These are phyloP conservation scores for Phytophthora idaei DNA, from an alignment of 352 stramenopile species.

Conservation along the genomic window DNA sequence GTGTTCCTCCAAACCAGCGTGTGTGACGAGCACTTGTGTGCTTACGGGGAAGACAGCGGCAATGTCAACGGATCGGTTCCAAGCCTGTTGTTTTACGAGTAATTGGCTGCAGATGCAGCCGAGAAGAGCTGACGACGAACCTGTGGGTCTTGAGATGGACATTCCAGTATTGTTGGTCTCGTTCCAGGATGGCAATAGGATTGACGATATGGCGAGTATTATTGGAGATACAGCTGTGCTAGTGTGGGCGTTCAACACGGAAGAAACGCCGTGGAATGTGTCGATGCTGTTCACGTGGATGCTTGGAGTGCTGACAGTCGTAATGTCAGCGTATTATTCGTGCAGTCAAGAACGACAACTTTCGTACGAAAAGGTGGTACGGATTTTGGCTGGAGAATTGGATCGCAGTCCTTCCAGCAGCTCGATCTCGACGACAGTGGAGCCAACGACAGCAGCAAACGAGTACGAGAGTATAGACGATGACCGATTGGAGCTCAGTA, in stretches of 20 bases:
- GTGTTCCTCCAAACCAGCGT: slow-evolving; percentile 32
- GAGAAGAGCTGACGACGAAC: neutral
- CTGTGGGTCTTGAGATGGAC: neutral
- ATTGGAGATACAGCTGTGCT: slow-evolving; percentile 21
- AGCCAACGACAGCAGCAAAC: slow-evolving; percentile 16
- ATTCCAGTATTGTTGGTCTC: slow-evolving; percentile 53
- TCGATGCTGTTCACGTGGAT: slow-evolving; percentile 72
- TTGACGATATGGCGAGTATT: slow-evolving; percentile 34
- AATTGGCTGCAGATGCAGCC: slow-evolving; percentile 48
- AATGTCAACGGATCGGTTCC: slow-evolving; percentile 19
- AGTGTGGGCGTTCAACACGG: slow-evolving; percentile 39
- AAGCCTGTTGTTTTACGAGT: slow-evolving; percentile 63
- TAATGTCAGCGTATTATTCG: slow-evolving; percentile 56
- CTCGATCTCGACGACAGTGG: slow-evolving; percentile 22
- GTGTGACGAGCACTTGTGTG: slow-evolving; percentile 47
- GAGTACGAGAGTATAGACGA: slow-evolving; percentile 46
- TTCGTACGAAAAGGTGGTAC: slow-evolving; percentile 57
- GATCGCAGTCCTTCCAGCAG: slow-evolving; percentile 21
- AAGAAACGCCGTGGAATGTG: slow-evolving; percentile 67
- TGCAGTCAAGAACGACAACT: slow-evolving; percentile 54
- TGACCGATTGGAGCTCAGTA: slow-evolving; percentile 47
- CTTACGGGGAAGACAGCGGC: slow-evolving; percentile 20
- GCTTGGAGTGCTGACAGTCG: slow-evolving; percentile 54
- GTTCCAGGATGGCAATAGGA: slow-evolving; percentile 42
- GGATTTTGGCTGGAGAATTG: slow-evolving; percentile 17